These are phyloP conservation scores for Aspergillus latus DNA, from an alignment of 2,329 filamentous ascomycete species.

Conservation along the genomic window DNA sequence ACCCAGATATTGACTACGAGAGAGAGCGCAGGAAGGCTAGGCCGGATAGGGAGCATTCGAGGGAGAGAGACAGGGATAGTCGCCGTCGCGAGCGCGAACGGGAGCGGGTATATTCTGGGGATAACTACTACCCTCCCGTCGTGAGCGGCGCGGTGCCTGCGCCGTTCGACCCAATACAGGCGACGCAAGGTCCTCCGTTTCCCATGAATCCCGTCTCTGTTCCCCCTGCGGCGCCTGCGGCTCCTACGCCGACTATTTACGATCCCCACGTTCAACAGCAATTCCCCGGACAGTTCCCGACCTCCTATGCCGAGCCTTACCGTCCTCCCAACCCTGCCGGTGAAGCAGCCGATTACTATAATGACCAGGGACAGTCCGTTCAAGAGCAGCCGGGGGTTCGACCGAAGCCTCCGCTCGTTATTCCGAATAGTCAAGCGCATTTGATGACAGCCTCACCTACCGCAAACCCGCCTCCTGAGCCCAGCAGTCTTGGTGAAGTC, in stretches of 20 bases:
- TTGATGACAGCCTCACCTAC: constrained; percentile 54
- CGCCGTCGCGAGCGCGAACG: constrained; percentile 29
- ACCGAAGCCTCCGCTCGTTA: constrained; percentile 52
- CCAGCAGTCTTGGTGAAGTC: constrained; percentile 49
- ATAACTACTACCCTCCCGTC: constrained; percentile 26
- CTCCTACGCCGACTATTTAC: constrained; percentile 22
- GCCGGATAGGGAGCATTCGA: constrained; percentile 24
- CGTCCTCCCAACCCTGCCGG: constrained; percentile 51
- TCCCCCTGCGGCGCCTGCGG: constrained; percentile 25
- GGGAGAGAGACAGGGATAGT: constrained; percentile 12
- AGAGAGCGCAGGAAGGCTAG: constrained; percentile 12
- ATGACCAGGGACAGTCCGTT: constrained; percentile 62
- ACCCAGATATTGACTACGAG: constrained; percentile 3
- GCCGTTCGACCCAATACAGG: constrained; percentile 12
- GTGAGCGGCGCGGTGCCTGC: constrained; percentile 21
- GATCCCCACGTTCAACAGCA: constrained; percentile 56
- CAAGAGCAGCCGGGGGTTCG: constrained; percentile 60
- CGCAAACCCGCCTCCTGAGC: constrained; percentile 58
- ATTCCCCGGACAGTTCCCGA: constrained; percentile 59
- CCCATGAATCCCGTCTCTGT: constrained; percentile 21
- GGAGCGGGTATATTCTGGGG: constrained; percentile 32
- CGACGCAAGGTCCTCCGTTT: not conserved
- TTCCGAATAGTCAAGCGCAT: constrained; percentile 57
- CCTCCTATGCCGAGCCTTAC: constrained; percentile 47
- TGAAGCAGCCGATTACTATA: constrained; percentile 62